A percentile compares a stretch with the other conserved stretches of the same genome.
These are phyloP conservation scores for Clitocybe nebularis DNA, from an alignment of 1,284 basidiomycete genomes.

Conservation along the genomic window DNA sequence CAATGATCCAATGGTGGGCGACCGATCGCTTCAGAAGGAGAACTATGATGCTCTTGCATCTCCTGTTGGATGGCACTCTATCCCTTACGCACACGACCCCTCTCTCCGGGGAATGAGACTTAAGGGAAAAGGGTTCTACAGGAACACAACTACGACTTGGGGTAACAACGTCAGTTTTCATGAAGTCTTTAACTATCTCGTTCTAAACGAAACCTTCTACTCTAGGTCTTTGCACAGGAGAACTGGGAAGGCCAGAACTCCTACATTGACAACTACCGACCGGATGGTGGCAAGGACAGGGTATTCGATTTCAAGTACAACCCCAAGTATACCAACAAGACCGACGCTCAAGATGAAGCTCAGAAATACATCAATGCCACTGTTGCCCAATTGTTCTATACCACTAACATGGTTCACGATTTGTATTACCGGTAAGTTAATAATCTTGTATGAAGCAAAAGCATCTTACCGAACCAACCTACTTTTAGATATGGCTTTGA, in stretches of 20 bases:
- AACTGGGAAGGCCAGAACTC: constrained; percentile 82
- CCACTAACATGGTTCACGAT: constrained; percentile 80
- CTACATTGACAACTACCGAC: constrained; percentile 80
- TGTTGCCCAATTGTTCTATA: constrained; percentile 91
- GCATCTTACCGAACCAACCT: constrained; percentile 18
- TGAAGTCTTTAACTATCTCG: not conserved
- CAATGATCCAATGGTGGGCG: constrained; percentile 68
- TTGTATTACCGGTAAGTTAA: constrained; percentile 57
- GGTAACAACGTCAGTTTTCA: constrained; percentile 75
- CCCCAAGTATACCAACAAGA: constrained; percentile 46
- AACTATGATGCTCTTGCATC: constrained; percentile 72
- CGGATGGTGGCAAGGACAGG: constrained; percentile 53
- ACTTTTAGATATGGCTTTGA: constrained; percentile 77
- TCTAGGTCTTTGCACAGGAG: constrained; percentile 75
- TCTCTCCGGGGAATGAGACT: constrained; percentile 22
- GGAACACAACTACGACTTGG: constrained; percentile 77
- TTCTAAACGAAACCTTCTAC: constrained; percentile 8
- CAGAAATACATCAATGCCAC: constrained; percentile 83
- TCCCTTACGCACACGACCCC: constrained; percentile 62
- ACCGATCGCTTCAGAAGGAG: constrained; percentile 54
- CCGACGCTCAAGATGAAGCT: constrained; percentile 59
- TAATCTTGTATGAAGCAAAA: not conserved
- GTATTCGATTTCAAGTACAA: constrained; percentile 72
- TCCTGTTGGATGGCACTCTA: constrained; percentile 85
- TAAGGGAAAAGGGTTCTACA: constrained; percentile 36